Base-by-base conservation (phyloP, 352 stramenopile genomes). In the Elongisporangium prolatum region DNA sequence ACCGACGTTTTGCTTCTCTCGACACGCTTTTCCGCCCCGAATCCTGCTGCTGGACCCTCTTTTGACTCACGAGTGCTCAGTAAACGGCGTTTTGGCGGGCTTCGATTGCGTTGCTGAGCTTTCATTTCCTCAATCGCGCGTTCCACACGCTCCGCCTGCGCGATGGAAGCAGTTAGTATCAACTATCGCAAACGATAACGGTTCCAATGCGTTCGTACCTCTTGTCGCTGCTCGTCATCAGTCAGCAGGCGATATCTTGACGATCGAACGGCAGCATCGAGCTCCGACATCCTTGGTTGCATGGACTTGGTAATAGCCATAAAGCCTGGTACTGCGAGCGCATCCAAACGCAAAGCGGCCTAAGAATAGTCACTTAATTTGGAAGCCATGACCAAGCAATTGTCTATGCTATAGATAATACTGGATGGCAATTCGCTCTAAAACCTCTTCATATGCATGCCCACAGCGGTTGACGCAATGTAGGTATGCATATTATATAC, bases 41-140 rank as follows among this genome's bases (percentile, higher is more conserved):
- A n/a, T n/a, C n/a, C n/a, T 8, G 24, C 24, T 34, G 7, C 7
- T 34, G 24, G 24, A 34, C 4, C 24, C 24, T 34, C 4, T 8
- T 7, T 3, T 8, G 24, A 34, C 7, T 34, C 4, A 7, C 24
- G 24, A 34, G 24, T 7, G 7, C 4, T 34, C 24, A 34, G 24
- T 57, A 10, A 21, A 21, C 1, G 21, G 44, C 10, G n/a, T 67
- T 20, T 9, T 66, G 4, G 18, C 18, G 21, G 49, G 47, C 13
- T 62, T 65, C 10, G 21, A 58, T 61, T 34, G 24, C 49, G 58
- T 48, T 54, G 49, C 9, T 71, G 63, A 48, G 55, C 52, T 50
- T 77, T 57, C 16, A 86, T 54, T 20, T 85, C 69, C 2, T 57
- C 60, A 18, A 84, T 71, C 59, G 85, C 80, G 16, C 75, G 74